phyloP scores from a whole-genome alignment of 1,284 basidiomycete genomes.

The Puccinia coronata region DNA sequence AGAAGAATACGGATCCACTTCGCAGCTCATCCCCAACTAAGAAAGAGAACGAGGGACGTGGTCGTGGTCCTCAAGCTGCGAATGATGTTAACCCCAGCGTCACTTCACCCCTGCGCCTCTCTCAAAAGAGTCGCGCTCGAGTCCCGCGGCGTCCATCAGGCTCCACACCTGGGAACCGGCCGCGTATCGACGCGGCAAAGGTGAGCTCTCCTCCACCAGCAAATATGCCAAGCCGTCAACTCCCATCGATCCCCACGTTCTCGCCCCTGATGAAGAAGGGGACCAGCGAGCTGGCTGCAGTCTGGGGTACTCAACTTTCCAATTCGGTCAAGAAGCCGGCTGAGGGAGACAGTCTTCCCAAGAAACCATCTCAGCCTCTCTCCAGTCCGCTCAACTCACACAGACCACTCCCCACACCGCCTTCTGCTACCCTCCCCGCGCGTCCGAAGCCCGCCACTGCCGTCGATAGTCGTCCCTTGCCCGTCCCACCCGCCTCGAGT shows the following conservation, averaged over 20 bases:
- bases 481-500: constrained; percentile 25
- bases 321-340: constrained; percentile 7
- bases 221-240: neutral
- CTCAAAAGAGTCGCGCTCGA: constrained; percentile 35
- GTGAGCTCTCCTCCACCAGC: neutral
- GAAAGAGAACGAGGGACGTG: constrained; percentile 12
- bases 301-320: constrained; percentile 37
- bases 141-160: neutral
- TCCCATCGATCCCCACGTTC: constrained; percentile 40
- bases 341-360: neutral
- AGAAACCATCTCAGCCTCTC: neutral
- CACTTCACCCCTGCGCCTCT: constrained; percentile 18
- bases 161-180: constrained; percentile 8
- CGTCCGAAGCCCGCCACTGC: neutral
- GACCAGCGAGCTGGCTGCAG: constrained; percentile 40
- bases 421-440: neutral
- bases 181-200: constrained; percentile 3
- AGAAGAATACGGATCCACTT: constrained; percentile 17
- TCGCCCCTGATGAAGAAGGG: constrained; percentile 40
- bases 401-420: constrained; percentile 37
- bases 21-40: neutral
- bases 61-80: neutral
- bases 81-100: neutral
- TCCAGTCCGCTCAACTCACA: neutral
- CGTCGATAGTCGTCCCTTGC: constrained; percentile 39